Conservation (phyloP, 2,329 filamentous ascomycete species). For the Simplicillium sp. region DNA sequence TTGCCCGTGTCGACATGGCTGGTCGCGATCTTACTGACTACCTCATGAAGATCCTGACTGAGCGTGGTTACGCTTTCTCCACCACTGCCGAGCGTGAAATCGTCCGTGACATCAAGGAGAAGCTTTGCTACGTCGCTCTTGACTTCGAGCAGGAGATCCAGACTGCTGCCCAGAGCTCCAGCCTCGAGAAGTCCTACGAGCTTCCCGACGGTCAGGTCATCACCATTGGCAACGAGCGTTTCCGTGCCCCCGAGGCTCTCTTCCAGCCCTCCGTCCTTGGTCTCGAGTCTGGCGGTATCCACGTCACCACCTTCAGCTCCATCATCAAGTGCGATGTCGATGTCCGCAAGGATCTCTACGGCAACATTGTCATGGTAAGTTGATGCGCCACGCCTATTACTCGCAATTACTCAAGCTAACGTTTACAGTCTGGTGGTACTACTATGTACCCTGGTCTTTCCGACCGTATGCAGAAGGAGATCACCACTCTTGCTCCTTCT, state of each 20-base stretch:
- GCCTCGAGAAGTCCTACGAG: conserved; percentile 99
- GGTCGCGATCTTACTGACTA: conserved; percentile 99
- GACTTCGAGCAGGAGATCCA: conserved; percentile 99
- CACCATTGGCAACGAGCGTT: conserved; percentile 99
- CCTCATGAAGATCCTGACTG: conserved; percentile 99
- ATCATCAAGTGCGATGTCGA: conserved; percentile 99
- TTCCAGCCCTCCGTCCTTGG: conserved; percentile 98
- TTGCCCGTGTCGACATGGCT: conserved; percentile 99
- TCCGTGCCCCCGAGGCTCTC: conserved; percentile 98
- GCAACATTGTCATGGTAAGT: conserved; percentile 99
- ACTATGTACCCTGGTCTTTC: conserved; percentile 99
- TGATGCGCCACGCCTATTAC: conserved; percentile 1
- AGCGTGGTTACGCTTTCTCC: conserved; percentile 99
- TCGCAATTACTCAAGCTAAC: conserved; percentile 18
- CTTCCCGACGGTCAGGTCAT: conserved; percentile 99
- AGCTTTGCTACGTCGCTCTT: conserved; percentile 99
- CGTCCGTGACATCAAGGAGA: conserved; percentile 99
- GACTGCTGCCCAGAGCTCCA: conserved; percentile 97
- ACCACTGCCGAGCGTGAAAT: conserved; percentile 99
- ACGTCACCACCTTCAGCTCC: conserved; percentile 99
- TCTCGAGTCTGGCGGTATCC: conserved; percentile 97
- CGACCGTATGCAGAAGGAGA: conserved; percentile 99
- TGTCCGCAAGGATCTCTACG: conserved; percentile 99
- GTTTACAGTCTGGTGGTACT: conserved; percentile 87
- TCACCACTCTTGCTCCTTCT: conserved; percentile 95